Conservation (phyloP, 495 filamentous ascomycete species). For the Xylaria sp. region DNA sequence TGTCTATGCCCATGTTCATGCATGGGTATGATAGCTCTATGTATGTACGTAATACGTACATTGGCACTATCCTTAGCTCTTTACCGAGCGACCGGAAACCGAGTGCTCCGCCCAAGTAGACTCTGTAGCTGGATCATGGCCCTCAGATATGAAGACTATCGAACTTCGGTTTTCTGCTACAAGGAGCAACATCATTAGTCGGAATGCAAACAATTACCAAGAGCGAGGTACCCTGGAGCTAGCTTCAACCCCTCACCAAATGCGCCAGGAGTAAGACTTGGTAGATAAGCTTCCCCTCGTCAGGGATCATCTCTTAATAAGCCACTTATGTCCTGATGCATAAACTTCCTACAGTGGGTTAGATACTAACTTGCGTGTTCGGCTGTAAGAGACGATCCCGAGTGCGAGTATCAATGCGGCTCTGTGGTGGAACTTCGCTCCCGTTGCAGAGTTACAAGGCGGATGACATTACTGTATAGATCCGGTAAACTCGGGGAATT, state of each 20-base stretch:
- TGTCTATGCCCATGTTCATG: not conserved
- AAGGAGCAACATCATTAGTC: not conserved
- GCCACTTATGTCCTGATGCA: no score
- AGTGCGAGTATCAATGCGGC: not conserved
- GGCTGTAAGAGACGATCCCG: not conserved
- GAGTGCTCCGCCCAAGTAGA: not conserved
- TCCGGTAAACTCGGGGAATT: not conserved
- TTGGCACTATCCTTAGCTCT: not conserved
- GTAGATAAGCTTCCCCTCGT: slow-evolving; percentile 6
- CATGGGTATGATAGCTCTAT: not conserved
- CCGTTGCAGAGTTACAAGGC: not conserved
- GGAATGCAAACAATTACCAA: not conserved
- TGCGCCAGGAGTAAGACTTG: not conserved
- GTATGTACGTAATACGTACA: not conserved
- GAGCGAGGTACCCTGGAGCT: not conserved
- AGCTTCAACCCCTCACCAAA: slow-evolving; percentile 5
- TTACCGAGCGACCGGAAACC: not conserved
- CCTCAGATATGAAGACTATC: not conserved
- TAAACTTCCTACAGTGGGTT: no score
- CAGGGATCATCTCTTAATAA: no score
- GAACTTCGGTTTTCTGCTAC: no score
- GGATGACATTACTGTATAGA: not conserved
- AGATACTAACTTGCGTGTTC: not conserved
- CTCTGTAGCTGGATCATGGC: not conserved
- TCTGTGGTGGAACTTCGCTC: slow-evolving; percentile 12